Evolutionary conservation across 352 stramenopile genomes (phyloP), one percentile per base, ranked within the genome.

Genomic region (Chrysophaeum taylorii): DNA sequence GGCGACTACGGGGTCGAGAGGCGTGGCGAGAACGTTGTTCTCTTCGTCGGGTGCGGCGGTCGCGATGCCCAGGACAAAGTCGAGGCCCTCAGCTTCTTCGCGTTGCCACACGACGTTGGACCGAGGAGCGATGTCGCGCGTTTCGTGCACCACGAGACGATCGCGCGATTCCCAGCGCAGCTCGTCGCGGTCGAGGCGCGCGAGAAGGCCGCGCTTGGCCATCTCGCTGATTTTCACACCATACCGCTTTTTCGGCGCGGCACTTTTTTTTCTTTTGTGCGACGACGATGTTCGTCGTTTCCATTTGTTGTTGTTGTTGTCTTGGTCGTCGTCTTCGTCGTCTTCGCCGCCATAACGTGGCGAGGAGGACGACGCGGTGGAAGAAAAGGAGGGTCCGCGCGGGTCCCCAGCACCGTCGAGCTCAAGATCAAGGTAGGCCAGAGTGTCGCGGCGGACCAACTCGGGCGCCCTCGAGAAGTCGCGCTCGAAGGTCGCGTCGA

Each of bases 401-500:
- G 57, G 12, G 57, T 66, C 57, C 33, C 57, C 57, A 5, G 57
- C 57, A 36, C 57, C 57, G 12, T 31, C 41, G 35, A 66, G 14
- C 14, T 25, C 27, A 36, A 66, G 12, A 36, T 66, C 57, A 2
- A 66, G 23, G 35, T 66, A 66, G 57, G 35, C 57, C 2, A 66
- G 25, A 5, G 27, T 36, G 57, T 66, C 57, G 57, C 57, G 57
- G 2, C 57, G 57, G 31, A 66, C 7, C 14, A n/a, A 7, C 23
- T 45, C 57, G 57, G 27, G 57, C 33, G 14, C 57, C 14, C 1
- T n/a, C 33, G 57, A 66, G 14, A 45, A 9, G 36, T 66, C 57
- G 31, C 57, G 31, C 1, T 66, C 57, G 36, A 66, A 66, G 57
- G 57, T 2, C 12, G 33, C 36, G 36, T 57, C 33, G 36, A 66